Evolutionary conservation across 345 rosid species (phyloP), one percentile per base, ranked within the genome.

Genomic region (Litchi chinensis): DNA sequence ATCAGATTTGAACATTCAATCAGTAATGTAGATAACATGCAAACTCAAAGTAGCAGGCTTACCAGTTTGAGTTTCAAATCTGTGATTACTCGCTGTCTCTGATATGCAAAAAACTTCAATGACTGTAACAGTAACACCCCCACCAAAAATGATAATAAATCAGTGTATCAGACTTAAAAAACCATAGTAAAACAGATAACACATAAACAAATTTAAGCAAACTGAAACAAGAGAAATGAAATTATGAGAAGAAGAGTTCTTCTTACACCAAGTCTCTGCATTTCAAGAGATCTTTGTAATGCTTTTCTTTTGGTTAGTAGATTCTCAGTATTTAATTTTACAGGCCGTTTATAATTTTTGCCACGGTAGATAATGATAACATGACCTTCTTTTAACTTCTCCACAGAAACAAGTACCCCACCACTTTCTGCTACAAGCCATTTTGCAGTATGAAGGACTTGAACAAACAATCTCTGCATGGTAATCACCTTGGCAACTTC

Each of bases 191-290:
- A 8, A 43, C 10, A 48, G 24, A 75, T 24, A 22, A 41, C 24
- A 70, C 63, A 32, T 28, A 63, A 54, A 70, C 18, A 24, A 19
- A 62, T 44, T 13, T 46, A 66, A 8, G 54, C 1, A 43, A 22
- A 44, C 26, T 52, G 56, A 10, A 48, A 1, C 40, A 19, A 41
- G 32, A 60, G 28, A 21, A 39, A 76, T 7, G 50, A 65, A 39
- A 21, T 12, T 28, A 59, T 16, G 66, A 71, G 50, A 43, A 56
- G 0, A 64, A 64, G 60, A 21, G 66, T 21, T 80, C 39, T 21
- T 81, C 94, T 90, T 88, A 94, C 98, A 39, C 98, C 97, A 16
- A 90, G 82, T 76, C 93, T 82, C 82, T 94, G 98, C 92, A 90
- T 83, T 63, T 79, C 87, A 84, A 94, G 82, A 60, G 98, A 94